Percentiles rank a stretch among this genome's conserved stretches.
These are phyloP conservation scores for Solanum gandarillasii DNA, from an alignment of 257 asterid genomes.

Conservation along the genomic window DNA sequence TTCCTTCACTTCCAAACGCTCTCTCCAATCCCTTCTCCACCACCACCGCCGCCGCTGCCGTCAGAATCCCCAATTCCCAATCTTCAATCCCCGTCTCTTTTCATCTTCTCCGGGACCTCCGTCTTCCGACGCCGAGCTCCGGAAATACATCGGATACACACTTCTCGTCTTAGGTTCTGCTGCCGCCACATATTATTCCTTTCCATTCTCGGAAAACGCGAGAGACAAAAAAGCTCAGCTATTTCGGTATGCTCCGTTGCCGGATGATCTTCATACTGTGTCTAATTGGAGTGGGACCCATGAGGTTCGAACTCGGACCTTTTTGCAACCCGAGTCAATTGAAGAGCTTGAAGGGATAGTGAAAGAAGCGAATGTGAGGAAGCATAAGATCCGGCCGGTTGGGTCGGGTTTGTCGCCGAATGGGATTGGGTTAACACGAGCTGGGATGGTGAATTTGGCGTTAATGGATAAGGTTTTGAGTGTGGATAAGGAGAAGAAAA, in stretches of 20 bases:
- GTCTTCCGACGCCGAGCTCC: constrained; percentile 63
- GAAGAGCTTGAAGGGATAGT: constrained; percentile 51
- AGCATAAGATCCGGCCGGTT: constrained; percentile 76
- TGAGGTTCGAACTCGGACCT: constrained; percentile 80
- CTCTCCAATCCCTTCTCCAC: constrained; percentile 27
- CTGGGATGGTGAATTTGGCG: constrained; percentile 91
- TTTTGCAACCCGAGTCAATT: constrained; percentile 65
- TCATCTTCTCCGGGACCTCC: constrained; percentile 25
- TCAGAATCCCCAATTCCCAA: constrained; percentile 5
- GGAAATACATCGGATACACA: constrained; percentile 76
- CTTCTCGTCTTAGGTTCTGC: constrained; percentile 73
- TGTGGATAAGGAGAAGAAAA: constrained; percentile 73
- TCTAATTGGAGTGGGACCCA: constrained; percentile 99
- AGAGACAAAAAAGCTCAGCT: constrained; percentile 78
- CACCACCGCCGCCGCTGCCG: constrained; percentile 1
- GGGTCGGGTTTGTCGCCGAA: constrained; percentile 92
- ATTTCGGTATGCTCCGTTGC: constrained; percentile 88
- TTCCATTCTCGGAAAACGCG: constrained; percentile 70
- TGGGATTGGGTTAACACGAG: constrained; percentile 78
- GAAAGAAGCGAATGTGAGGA: constrained; percentile 42
- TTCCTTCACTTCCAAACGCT: constrained; percentile 32
- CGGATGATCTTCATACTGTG: constrained; percentile 80
- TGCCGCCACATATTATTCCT: constrained; percentile 81
- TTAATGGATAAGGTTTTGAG: constrained; percentile 87
- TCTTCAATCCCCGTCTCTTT: constrained; percentile 7